Base-by-base conservation (phyloP, 176 grass and related monocot genomes). In the Lolium perenne region DNA sequence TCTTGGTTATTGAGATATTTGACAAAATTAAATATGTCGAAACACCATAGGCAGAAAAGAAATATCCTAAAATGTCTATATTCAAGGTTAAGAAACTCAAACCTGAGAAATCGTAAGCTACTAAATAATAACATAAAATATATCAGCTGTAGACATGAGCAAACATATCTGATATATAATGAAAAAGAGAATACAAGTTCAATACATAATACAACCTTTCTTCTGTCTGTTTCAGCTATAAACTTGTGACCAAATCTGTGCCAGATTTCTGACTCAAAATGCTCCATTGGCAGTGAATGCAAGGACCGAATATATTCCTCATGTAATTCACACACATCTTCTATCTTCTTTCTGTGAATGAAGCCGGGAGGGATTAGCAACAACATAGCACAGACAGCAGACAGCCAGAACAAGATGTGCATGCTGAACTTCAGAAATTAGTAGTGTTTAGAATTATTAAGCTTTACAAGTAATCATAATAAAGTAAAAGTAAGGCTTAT, bases 231-330 rank as follows among this genome's bases (percentile, higher is more conserved):
- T 11, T 35, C 23, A n/a, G 64, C 22, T 40, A 91, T 38, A 68
- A 8, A 53, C 38, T 80, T 77, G 4, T 11, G 4, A 7, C 90
- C 90, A 79, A 94, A 73, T 80, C 26, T 76, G 12, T 71, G 21
- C 85, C 80, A 97, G 21, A 97, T 89, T 41, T 75, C 45, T 22
- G 50, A 75, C 66, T 97, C 94, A 14, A 90, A 97, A 13, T 10
- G 20, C 14, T 46, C 41, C 90, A 97, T 92, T 6, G 68, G 35
- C 25, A 88, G 25, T 11, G 22, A 82, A 21, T 87, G 82, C 14
- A 94, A 49, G 47, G 60, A 16, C 41, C 67, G 60, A 70, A 89
- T 82, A 73, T 90, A 92, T 2, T 81, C 79, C 26, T 88, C 79
- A 1, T 68, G 29, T 20, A 88, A 15, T 8, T 12, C 70, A 3